Evolutionary conservation across 2,329 filamentous ascomycete genomes (phyloP).

Genomic region (Colletotrichum sp.): DNA sequence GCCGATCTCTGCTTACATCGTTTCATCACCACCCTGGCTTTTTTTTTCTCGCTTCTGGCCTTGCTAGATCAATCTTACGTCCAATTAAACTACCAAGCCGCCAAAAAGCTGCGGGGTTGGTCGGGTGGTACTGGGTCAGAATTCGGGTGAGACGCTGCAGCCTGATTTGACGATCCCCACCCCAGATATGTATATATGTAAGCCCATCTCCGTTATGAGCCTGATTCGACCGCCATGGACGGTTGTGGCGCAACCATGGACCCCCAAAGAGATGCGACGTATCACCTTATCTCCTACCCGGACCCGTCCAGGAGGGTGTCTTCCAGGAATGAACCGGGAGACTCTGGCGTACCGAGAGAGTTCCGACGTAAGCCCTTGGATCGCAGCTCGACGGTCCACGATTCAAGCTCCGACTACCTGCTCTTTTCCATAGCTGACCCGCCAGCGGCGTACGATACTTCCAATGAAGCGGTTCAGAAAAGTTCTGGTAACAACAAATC

Average conservation of each 20-base stretch:
- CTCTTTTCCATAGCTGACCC: not conserved
- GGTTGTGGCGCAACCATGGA: not conserved
- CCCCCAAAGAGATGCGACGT: not conserved
- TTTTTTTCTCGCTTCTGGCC: not conserved
- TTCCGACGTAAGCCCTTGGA: not conserved
- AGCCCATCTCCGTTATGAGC: no score
- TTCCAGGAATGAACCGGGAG: not conserved
- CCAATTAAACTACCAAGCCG: not conserved
- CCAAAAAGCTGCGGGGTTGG: not conserved
- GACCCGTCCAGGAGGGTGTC: not conserved
- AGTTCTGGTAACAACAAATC: not conserved
- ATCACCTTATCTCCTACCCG: not conserved
- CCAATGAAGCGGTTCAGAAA: not conserved
- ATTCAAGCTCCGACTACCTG: not conserved
- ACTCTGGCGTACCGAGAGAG: not conserved
- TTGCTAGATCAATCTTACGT: not conserved
- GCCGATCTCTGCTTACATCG: not conserved
- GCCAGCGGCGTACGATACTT: not conserved
- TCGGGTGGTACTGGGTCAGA: not conserved
- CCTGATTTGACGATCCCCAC: not conserved
- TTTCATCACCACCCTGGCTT: not conserved
- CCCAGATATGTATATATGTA: not conserved
- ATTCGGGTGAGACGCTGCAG: not conserved
- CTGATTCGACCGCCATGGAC: not conserved
- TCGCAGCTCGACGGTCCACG: not conserved